Base-by-base conservation (phyloP, 352 stramenopile species). In the Phytophthora idaei region DNA sequence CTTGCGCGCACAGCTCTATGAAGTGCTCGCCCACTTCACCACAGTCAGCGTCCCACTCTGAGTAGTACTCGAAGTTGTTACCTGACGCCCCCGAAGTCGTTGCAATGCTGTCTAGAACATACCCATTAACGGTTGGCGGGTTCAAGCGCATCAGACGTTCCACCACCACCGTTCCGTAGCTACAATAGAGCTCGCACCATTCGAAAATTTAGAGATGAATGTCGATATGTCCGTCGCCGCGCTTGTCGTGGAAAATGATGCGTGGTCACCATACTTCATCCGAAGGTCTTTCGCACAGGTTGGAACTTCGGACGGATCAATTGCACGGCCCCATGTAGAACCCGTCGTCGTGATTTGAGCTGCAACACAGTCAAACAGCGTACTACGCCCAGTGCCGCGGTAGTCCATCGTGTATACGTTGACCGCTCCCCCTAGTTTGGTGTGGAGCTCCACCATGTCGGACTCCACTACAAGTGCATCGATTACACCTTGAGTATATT, bases 351-450 rank as follows among this genome's bases (percentile, higher is more conserved):
- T 69, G 8, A 52, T 63, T 47, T 85, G 78, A 7, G 71, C 54
- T 27, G 74, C 66, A 5, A 77, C 67, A 37, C 78, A 87, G 31
- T 79, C 58, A 5, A 87, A 85, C 29, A 34, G 29, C 29, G 29
- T 34, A 34, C 29, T 34, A 21, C 21, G 21, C 21, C 21, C 21
- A 21, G 21, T 21, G 21, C 21, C 21, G 21, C 21, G 0, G 21
- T 83, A 72, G 42, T 85, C 69, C 65, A 85, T 83, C 2, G 77
- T 85, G 61, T 85, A 85, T 4, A 85, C 67, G 37, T 85, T 81
- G n/a, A 81, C 74, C 3, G 57, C 34, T 57, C 69, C 70, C 41
- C 55, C 29, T 3, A 80, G 34, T 42, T 57, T 45, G 11, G 57
- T n/a, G 46, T 78, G 57, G 1, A 83, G n/a, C 10, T 62, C 56